Evolutionary conservation across 768 basidiomycete species (phyloP).

Genomic region (Lactifluus rugatus): DNA sequence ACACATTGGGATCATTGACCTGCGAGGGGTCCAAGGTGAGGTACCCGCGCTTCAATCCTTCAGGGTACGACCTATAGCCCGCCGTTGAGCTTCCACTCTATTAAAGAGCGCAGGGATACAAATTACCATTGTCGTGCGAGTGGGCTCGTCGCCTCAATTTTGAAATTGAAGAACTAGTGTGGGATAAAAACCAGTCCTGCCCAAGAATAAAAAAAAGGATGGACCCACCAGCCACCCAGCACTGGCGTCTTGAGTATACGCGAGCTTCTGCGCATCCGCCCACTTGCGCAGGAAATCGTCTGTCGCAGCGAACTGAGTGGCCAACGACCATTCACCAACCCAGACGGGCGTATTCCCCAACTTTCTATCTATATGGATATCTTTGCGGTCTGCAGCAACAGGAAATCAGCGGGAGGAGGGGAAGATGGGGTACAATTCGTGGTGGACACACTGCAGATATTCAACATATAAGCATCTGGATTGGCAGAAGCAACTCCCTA

Average conservation of each 20-base stretch:
- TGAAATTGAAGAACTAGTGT: slow-evolving; percentile 60
- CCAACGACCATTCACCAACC: slow-evolving; percentile 53
- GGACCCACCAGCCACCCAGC: slow-evolving; percentile 58
- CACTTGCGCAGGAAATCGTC: slow-evolving; percentile 53
- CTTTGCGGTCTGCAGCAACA: slow-evolving; percentile 42
- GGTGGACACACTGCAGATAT: slow-evolving; percentile 55
- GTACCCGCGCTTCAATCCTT: slow-evolving; percentile 48
- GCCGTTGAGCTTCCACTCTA: neutral
- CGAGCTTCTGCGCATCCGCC: slow-evolving; percentile 69
- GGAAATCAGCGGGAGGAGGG: neutral
- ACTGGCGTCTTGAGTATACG: slow-evolving; percentile 47
- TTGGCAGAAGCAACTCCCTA: slow-evolving; percentile 65
- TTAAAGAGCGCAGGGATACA: neutral
- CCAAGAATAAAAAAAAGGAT: neutral
- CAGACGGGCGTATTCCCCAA: slow-evolving; percentile 39
- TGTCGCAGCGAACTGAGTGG: slow-evolving; percentile 55
- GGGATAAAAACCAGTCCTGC: neutral
- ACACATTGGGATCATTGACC: slow-evolving; percentile 52
- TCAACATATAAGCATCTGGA: slow-evolving; percentile 51
- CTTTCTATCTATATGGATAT: slow-evolving; percentile 39
- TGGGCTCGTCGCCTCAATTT: slow-evolving; percentile 47
- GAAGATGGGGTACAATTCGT: neutral
- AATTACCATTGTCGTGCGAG: slow-evolving; percentile 57
- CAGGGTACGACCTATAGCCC: slow-evolving; percentile 50
- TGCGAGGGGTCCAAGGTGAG: slow-evolving; percentile 53